A percentile compares a stretch with the other conserved stretches of the same genome.
Evolutionary conservation across 129 eudicot genomes (phyloP).

Genomic region (Centella asiatica): DNA sequence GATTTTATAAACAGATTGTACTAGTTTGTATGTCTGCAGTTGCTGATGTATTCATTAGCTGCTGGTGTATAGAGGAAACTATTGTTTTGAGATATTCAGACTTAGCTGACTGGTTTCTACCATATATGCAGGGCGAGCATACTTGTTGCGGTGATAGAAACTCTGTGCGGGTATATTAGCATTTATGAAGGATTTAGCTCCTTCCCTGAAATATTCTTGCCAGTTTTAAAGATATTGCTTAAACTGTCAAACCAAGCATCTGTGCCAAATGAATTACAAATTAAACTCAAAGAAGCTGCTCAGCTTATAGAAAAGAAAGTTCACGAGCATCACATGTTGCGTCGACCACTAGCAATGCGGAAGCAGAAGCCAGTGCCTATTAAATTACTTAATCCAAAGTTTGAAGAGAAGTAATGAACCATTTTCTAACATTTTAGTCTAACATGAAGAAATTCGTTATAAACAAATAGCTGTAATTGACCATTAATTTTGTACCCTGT

Average conservation of each 20-base stretch:
- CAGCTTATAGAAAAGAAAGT: slow-evolving; percentile 45
- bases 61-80: neutral
- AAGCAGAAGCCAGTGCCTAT: slow-evolving; percentile 72
- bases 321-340: slow-evolving; percentile 50
- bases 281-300: slow-evolving; percentile 39
- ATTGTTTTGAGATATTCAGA: neutral
- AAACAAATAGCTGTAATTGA: neutral
- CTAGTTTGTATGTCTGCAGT: neutral
- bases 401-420: slow-evolving; percentile 68
- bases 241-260: slow-evolving; percentile 38
- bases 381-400: slow-evolving; percentile 65
- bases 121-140: slow-evolving; percentile 70
- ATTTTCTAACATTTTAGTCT: slow-evolving; percentile 1
- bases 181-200: slow-evolving; percentile 56
- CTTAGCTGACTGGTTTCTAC: neutral
- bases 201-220: slow-evolving; percentile 73
- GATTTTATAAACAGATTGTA: neutral
- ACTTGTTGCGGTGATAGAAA: slow-evolving; percentile 59
- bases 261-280: slow-evolving; percentile 46
- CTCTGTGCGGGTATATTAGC: slow-evolving; percentile 55
- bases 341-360: slow-evolving; percentile 75
- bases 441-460: neutral
- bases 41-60: neutral
- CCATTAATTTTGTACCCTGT: slow-evolving; percentile 1
- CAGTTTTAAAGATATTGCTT: slow-evolving; percentile 40